phyloP scores from a whole-genome alignment of 2,329 filamentous ascomycete genomes.

The Chaetomium globosum region DNA sequence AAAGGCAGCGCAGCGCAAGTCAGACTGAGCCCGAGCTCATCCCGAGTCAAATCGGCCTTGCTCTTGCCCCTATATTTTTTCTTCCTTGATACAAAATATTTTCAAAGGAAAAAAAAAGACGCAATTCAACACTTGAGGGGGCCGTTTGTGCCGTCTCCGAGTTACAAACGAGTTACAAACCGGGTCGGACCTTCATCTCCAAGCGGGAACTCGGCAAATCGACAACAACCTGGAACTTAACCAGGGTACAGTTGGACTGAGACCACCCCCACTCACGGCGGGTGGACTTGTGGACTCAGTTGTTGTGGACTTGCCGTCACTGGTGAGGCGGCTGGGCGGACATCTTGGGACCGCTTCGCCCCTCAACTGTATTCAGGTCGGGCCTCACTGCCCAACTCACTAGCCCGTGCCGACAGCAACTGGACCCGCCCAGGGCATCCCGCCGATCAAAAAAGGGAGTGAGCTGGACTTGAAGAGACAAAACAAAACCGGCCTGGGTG shows the following conservation, averaged over 20 bases:
- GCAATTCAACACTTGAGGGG: not conserved
- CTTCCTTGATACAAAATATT: not conserved
- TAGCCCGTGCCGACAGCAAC: conserved; percentile 4
- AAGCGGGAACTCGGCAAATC: not conserved
- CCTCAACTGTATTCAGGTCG: not conserved
- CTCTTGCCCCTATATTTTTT: too few relatives aligned
- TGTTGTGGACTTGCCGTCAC: conserved; percentile 2
- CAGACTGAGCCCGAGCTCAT: not conserved
- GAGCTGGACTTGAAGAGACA: not conserved
- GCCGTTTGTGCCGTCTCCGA: not conserved
- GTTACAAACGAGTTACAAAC: not conserved
- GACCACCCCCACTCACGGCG: not conserved
- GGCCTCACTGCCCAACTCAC: conserved; percentile 18
- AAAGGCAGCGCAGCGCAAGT: not conserved
- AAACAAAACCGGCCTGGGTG: not conserved
- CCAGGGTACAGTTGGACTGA: not conserved
- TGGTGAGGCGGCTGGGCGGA: conserved; percentile 7
- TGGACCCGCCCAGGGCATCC: conserved; percentile 22
- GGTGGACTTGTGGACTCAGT: not conserved
- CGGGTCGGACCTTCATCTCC: not conserved
- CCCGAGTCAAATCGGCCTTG: not conserved
- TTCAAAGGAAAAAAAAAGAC: not conserved
- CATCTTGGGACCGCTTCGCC: conserved; percentile 2
- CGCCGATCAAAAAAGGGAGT: not conserved
- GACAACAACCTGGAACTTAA: not conserved